Percentiles rank a stretch among this genome's conserved stretches.
Conservation (phyloP, 1,139 yeast species). For the Saccharomyces hybrid region DNA sequence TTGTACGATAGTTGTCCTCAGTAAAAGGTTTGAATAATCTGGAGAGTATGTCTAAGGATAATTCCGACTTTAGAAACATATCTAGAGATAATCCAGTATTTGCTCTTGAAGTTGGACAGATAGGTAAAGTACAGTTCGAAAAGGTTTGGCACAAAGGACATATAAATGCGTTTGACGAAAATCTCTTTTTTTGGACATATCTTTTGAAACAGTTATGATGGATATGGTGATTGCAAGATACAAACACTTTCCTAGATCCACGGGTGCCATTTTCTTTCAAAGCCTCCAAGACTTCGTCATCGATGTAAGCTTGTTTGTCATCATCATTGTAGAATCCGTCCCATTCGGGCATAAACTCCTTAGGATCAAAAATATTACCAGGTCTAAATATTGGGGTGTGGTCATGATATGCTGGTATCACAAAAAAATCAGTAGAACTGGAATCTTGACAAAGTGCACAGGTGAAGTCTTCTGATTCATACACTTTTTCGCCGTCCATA, state of each 20-base stretch:
- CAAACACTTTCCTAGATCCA: constrained; percentile 35
- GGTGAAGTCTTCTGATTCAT: constrained; percentile 26
- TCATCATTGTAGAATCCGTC: constrained; percentile 25
- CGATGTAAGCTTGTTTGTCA: constrained; percentile 15
- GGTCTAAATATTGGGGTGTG: constrained; percentile 38
- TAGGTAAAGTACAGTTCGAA: constrained; percentile 36
- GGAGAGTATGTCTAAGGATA: constrained; percentile 12
- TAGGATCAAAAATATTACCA: constrained; percentile 21
- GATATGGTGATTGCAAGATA: constrained; percentile 66
- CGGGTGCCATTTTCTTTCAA: constrained; percentile 26
- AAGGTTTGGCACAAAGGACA: constrained; percentile 63
- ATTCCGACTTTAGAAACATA: constrained; percentile 8
- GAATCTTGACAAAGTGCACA: constrained; percentile 67
- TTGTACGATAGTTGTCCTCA: constrained; percentile 11
- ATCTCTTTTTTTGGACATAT: constrained; percentile 32
- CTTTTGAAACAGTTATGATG: constrained; percentile 49
- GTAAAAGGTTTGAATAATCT: constrained; percentile 13
- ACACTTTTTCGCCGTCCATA: constrained; percentile 34
- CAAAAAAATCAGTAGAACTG: constrained; percentile 44
- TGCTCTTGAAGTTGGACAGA: constrained; percentile 13
- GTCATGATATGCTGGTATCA: constrained; percentile 40
- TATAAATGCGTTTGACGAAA: constrained; percentile 31
- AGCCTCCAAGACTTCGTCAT: constrained; percentile 13
- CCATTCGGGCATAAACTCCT: constrained; percentile 28
- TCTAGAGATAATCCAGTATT: constrained; percentile 10